Base-by-base conservation (phyloP, 2,329 filamentous ascomycete species). In the Hypomyces perniciosus region DNA sequence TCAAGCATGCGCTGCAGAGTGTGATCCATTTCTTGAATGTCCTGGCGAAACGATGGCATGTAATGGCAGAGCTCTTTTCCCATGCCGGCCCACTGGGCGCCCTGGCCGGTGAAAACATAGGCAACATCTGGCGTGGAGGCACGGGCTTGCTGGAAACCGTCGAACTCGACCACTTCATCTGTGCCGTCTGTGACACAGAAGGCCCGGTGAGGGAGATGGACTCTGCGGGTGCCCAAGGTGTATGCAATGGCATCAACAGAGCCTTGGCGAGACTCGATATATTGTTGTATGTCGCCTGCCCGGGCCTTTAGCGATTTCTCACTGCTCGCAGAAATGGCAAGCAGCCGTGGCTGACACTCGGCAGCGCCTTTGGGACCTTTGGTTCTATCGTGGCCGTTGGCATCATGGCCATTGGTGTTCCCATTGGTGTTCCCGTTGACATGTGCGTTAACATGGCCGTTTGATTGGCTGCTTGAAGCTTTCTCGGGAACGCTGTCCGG, bases 1-100 rank as follows among this genome's bases (percentile, higher is more conserved):
- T 47, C 28, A 3, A 28, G 12, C 7, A 53, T 13, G 8, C n/a
- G 10, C 10, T 53, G 47, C 9, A 57, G 30, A n/a, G 42, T 48
- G 1, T 26, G 10, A 28, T 57, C 56, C 30, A 57, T 54, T 26
- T 53, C 46, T 33, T 30, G 31, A 2, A 57, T 53, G 33, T 52
- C 54, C 2, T 41, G 5, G 13, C 35, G 52, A 28, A 55, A 54
- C 10, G 34, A 41, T 2, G 51, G 35, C 10, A 29, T 54, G 8
- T 33, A 4, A 7, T 52, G 44, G 8, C 56, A 48, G 6, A 61
- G 56, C 35, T 58, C 49, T 13, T 52, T 57, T 2, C 55, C 57
- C 59, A 59, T 61, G 27, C 53, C 54, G 34, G 52, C 46, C 58
- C 61, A 64, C 41, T 64, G 61, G 3, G 61, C 61, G 30, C 61